Base-by-base conservation (phyloP, 768 basidiomycete species). In the Pseudohyphozyma bogoriensis region DNA sequence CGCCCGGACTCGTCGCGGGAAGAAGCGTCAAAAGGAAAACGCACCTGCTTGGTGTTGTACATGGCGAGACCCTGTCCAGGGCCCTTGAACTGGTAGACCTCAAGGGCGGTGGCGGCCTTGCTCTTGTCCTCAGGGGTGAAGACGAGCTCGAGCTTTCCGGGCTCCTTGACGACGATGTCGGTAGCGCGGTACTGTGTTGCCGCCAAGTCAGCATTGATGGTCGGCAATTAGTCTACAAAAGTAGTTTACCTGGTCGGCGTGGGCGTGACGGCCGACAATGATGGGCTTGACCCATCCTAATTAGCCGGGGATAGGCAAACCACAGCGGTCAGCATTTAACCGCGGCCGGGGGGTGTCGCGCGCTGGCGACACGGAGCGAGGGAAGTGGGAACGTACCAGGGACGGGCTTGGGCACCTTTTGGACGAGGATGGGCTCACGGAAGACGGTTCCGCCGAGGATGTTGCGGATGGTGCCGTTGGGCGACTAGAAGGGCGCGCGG, bases 361-460 rank as follows among this genome's bases (percentile, higher is more conserved):
- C 20, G 32, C 16, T 0, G 40, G 24, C 28, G 39, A 20, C 7
- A n/a, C 7, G 35, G n/a, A n/a, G 26, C 6, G 9, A 36, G 54
- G 6, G 5, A 13, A 11, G 35, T 7, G 28, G 13, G 28, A 11
- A 10, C 56, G 24, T 6, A 62, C 62, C 65, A 4, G 95, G 95
- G 42, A 97, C 80, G 11, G 92, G 89, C 72, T 85, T 86, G 35
- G 93, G 95, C 71, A 99, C 87, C 66, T 84, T 82, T 52, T 83
- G 73, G 33, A 97, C 81, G 73, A 97, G 84, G 76, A 99, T 97
- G 67, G 95, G 95, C 75, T 95, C 95, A 65, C 95, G 85, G 83
- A 97, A 97, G 55, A 99, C 92, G 24, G 95, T 97, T 44, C 95
- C 95, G 35, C 90, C 91, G 52, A 97, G 84, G 71, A 97, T 95